A percentile compares a stretch with the other conserved stretches of the same genome.
Conservation (phyloP, 257 asterid species). For the Salvia splendens region DNA sequence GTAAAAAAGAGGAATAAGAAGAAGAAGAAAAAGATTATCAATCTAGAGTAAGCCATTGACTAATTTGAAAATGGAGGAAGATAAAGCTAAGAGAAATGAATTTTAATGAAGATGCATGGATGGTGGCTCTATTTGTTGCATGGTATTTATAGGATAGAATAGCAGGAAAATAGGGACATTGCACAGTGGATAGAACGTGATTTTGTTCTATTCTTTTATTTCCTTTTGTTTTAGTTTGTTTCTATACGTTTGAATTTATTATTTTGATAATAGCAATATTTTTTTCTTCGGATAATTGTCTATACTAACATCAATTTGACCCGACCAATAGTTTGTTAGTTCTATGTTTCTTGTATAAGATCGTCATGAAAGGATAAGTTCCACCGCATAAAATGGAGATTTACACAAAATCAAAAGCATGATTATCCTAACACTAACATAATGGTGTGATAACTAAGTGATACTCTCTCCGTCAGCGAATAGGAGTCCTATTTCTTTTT, state of each 20-base stretch:
- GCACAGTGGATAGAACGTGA: conserved; percentile 45
- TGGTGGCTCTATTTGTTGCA: conserved; percentile 22
- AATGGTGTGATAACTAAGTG: too few species aligned
- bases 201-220: background rate
- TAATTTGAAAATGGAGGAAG: background rate
- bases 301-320: background rate
- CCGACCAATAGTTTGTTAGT: background rate
- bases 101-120: conserved; percentile 11
- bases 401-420: too few species aligned
- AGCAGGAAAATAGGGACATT: conserved; percentile 5
- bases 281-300: conserved; percentile 19
- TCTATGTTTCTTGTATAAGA: background rate
- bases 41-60: conserved; percentile 32
- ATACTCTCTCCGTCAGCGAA: too few species aligned
- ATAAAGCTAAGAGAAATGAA: background rate
- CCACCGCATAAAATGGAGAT: background rate
- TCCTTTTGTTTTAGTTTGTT: conserved; percentile 28
- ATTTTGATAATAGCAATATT: background rate
- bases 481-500: too few species aligned
- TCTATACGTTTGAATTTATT: too few species aligned
- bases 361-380: background rate
- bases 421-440: too few species aligned
- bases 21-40: background rate
- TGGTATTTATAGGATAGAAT: conserved; percentile 32
- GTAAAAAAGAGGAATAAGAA: conserved; percentile 20